Percentiles rank a stretch among this genome's conserved stretches.
Evolutionary conservation across 2,329 filamentous ascomycete genomes (phyloP).

Genomic region (Zymoseptoria pseudotritici): DNA sequence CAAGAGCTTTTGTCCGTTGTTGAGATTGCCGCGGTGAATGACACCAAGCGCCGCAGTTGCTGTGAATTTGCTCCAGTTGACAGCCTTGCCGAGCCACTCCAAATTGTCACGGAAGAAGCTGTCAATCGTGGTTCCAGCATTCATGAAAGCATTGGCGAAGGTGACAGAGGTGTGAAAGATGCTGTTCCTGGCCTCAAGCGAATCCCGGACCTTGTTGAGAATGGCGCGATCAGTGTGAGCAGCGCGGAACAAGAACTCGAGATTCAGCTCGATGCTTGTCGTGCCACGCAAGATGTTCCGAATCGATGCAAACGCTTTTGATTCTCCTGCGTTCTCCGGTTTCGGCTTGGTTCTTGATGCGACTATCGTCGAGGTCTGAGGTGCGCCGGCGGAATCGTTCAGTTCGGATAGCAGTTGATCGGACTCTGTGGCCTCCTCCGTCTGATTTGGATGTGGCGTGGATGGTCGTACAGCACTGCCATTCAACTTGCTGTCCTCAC

Average conservation of each 20-base stretch:
- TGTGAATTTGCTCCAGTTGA: constrained; percentile 99
- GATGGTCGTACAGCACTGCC: constrained; percentile 30
- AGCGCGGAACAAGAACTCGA: constrained; percentile 93
- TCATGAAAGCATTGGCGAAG: constrained; percentile 98
- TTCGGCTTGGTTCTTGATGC: constrained; percentile 38
- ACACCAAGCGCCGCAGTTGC: constrained; percentile 93
- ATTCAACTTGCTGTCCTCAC: constrained; percentile 30
- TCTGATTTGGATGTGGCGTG: constrained; percentile 26
- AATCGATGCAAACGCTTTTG: constrained; percentile 50
- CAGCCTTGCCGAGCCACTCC: constrained; percentile 95
- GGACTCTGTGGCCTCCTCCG: constrained; percentile 48
- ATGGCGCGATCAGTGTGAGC: constrained; percentile 84
- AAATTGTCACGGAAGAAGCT: constrained; percentile 98
- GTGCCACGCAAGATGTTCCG: constrained; percentile 69
- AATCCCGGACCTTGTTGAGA: constrained; percentile 93
- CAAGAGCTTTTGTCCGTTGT: constrained; percentile 84
- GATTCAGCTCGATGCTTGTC: constrained; percentile 87
- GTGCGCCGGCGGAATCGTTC: constrained; percentile 46
- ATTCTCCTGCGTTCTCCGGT: constrained; percentile 42
- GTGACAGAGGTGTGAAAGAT: constrained; percentile 98
- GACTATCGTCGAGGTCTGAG: constrained; percentile 47
- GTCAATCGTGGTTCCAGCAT: constrained; percentile 94
- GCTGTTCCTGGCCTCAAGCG: constrained; percentile 88
- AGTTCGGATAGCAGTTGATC: constrained; percentile 52
- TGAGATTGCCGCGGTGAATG: constrained; percentile 91